phyloP scores from a whole-genome alignment of 2,329 filamentous ascomycete species.

The Claviceps maximensis region DNA sequence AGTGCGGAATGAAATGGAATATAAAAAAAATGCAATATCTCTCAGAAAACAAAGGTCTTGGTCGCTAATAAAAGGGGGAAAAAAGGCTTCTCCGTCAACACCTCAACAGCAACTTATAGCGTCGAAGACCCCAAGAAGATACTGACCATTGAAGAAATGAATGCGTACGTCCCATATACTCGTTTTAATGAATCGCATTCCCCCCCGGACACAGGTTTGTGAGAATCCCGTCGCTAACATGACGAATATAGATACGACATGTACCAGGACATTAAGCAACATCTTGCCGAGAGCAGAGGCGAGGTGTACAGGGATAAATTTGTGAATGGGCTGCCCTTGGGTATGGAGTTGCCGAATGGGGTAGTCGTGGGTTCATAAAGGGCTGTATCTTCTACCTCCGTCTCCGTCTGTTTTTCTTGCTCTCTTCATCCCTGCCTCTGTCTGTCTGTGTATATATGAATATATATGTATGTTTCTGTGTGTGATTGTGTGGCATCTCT shows the following conservation, averaged over 20 bases:
- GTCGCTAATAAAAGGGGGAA: too few relatives aligned
- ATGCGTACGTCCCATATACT: conserved; percentile 31
- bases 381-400: too few relatives aligned
- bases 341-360: conserved; percentile 35
- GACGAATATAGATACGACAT: conserved; percentile 37
- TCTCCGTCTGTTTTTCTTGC: not conserved
- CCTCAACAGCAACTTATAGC: conserved; percentile 40
- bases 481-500: too few relatives aligned
- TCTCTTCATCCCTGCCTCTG: not conserved
- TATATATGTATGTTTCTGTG: too few relatives aligned
- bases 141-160: conserved; percentile 58
- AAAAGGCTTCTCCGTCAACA: conserved; percentile 49
- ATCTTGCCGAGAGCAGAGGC: conserved; percentile 23
- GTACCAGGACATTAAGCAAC: conserved; percentile 41
- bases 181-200: too few relatives aligned
- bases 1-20: too few relatives aligned
- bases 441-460: too few relatives aligned
- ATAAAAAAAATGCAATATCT: too few relatives aligned
- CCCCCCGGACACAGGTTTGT: too few relatives aligned
- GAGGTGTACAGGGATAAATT: conserved; percentile 24
- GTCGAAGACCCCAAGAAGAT: conserved; percentile 48
- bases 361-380: conserved; percentile 9
- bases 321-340: conserved; percentile 31
- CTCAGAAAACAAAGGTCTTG: too few relatives aligned
- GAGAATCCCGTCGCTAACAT: too few relatives aligned